These are phyloP conservation scores for Cynanchum wilfordii DNA, from an alignment of 257 asterid genomes.

Conservation along the genomic window DNA sequence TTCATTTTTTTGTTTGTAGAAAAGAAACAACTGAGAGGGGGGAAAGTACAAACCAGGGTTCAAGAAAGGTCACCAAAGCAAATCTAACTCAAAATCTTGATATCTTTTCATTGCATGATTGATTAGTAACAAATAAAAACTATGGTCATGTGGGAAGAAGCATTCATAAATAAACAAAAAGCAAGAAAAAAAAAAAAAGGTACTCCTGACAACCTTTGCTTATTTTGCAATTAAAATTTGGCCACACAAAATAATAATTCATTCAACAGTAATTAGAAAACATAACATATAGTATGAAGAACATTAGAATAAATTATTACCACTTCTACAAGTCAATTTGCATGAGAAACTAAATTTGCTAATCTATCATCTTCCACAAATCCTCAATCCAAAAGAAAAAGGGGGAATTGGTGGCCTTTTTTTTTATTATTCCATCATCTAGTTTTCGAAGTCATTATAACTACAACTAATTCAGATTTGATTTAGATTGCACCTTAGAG, in stretches of 20 bases:
- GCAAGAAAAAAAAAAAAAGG: not conserved
- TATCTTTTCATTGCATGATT: not conserved
- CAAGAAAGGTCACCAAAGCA: conserved; percentile 10
- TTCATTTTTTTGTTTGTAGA: not conserved
- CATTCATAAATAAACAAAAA: not conserved
- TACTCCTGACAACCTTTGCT: not conserved
- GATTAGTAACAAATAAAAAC: not conserved
- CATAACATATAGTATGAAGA: not conserved
- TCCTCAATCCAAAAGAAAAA: not conserved
- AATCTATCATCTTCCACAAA: no score
- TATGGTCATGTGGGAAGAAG: not conserved
- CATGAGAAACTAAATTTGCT: no score
- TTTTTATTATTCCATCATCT: no score
- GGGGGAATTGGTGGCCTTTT: not conserved
- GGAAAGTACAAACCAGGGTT: conserved; percentile 3
- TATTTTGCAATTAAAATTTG: not conserved
- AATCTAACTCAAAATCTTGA: not conserved
- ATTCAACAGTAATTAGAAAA: not conserved
- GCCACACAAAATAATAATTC: not conserved
- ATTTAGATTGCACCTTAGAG: no score
- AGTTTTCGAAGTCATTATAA: no score
- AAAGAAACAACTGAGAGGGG: not conserved
- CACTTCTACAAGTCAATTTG: not conserved
- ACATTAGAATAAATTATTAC: not conserved
- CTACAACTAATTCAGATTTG: no score